Base-by-base conservation (phyloP, 2,329 filamentous ascomycete genomes). In the Thermothelomyces thermophilus region DNA sequence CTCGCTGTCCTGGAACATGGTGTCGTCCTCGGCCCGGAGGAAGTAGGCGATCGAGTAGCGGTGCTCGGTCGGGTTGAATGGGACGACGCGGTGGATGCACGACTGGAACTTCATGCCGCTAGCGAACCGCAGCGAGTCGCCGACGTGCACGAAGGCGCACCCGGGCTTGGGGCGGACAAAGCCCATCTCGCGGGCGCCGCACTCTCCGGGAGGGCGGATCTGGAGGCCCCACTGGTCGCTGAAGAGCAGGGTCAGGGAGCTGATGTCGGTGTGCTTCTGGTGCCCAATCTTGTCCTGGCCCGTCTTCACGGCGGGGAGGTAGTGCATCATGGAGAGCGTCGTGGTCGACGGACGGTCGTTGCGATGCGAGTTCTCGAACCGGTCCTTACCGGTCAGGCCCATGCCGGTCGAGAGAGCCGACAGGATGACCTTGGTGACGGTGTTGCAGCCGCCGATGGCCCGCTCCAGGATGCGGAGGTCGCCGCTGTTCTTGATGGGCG, bases 11-110 rank as follows among this genome's bases (percentile, higher is more conserved):
- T 68, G 68, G 62, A 80, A 79, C 69, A 74, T 72, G 60, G 73
- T 73, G 58, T 75, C 74, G 62, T 79, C 70, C 68, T 79, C 75
- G 46, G 76, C 73, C 31, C 76, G 70, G 45, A 80, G 67, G 67
- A 80, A 80, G 64, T 80, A 80, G 13, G 77, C 76, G 54, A 80
- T 76, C 9, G 73, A 77, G 70, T 79, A 80, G 50, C 77, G 73
- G 65, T 79, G 73, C 73, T 79, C 73, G 35, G 62, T 58, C 19
- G 70, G 68, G 64, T 76, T 63, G 53, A 73, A 72, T 0, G 76
- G 76, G 17, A 80, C 74, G 24, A 80, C 76, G 51, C 75, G 69
- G 68, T 80, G 77, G 62, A 80, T 76, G 68, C 75, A 77, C 33
- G 73, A 76, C 63, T 76, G 71, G 65, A 80, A 71, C 50, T 69